Conservation (phyloP, 2,329 filamentous ascomycete genomes). For the Ascomycota sp. region DNA sequence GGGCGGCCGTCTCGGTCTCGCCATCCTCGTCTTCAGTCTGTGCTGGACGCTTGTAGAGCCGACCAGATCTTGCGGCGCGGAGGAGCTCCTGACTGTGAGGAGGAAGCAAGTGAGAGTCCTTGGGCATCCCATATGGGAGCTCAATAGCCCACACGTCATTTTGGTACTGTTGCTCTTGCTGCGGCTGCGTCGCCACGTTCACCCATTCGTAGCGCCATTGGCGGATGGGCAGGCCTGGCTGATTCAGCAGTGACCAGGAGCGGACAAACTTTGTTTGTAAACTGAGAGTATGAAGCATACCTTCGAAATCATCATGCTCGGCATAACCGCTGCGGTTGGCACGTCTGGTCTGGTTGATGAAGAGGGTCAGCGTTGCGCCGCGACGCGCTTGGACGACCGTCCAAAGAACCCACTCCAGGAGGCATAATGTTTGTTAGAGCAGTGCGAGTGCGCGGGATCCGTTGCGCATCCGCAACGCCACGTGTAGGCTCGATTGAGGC, state of each 20-base stretch:
- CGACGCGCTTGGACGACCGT: not conserved
- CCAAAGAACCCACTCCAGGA: conserved; percentile 1
- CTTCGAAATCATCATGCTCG: conserved; percentile 43
- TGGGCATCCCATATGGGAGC: conserved; percentile 62
- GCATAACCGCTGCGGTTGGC: conserved; percentile 34
- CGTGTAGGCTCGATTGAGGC: too few relatives aligned
- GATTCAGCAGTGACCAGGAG: conserved; percentile 8
- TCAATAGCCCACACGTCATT: conserved; percentile 57
- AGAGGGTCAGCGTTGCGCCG: not conserved
- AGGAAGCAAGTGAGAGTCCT: conserved; percentile 59
- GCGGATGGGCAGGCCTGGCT: conserved; percentile 61
- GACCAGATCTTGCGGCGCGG: conserved; percentile 58
- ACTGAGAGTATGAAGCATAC: conserved; percentile 8
- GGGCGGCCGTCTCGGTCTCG: conserved; percentile 22
- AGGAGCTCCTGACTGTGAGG: conserved; percentile 67
- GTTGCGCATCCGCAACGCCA: too few relatives aligned
- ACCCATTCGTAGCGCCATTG: conserved; percentile 67
- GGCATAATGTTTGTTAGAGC: not conserved
- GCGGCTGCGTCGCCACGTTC: conserved; percentile 43
- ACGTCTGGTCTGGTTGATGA: conserved; percentile 26
- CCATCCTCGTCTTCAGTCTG: conserved; percentile 38
- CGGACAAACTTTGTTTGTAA: too few relatives aligned
- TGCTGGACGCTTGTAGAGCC: conserved; percentile 51
- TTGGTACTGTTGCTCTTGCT: conserved; percentile 40
- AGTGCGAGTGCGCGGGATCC: not conserved